Conservation (phyloP, 352 stramenopile genomes). For the Phytopythium helicoides region DNA sequence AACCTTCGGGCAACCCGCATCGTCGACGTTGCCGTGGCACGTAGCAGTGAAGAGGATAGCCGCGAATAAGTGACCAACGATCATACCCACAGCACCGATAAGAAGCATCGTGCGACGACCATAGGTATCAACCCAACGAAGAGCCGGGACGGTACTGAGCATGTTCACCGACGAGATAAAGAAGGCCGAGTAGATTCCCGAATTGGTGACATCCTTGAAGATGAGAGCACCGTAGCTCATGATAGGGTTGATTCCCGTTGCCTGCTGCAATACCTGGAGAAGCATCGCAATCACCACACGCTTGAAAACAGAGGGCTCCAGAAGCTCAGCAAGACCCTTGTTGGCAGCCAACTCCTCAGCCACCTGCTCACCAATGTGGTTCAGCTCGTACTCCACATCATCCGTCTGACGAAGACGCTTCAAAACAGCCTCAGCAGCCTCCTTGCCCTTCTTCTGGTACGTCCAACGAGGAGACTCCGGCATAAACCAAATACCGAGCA, state of each 20-base stretch:
- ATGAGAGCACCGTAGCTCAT: conserved; percentile 36
- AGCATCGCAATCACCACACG: too few relatives aligned
- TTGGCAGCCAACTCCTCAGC: conserved; percentile 23
- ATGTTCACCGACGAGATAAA: conserved; percentile 19
- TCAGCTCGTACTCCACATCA: conserved; percentile 26
- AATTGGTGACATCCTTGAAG: conserved; percentile 33
- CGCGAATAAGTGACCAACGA: conserved; percentile 26
- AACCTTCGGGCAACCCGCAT: too few relatives aligned
- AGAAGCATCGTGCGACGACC: conserved; percentile 28
- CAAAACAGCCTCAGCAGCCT: too few relatives aligned
- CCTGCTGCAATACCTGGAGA: too few relatives aligned
- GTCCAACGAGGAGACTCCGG: too few relatives aligned
- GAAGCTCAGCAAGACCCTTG: too few relatives aligned
- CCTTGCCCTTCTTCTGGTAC: too few relatives aligned
- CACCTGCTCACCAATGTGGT: conserved; percentile 34
- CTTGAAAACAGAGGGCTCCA: conserved; percentile 16
- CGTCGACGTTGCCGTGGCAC: conserved; percentile 24
- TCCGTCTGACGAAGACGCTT: too few relatives aligned
- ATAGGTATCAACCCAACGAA: conserved; percentile 29
- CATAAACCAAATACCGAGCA: too few relatives aligned
- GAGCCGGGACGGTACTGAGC: conserved; percentile 26
- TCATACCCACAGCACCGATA: conserved; percentile 31
- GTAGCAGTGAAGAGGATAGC: conserved; percentile 30
- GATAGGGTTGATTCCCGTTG: too few relatives aligned
- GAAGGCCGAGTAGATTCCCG: conserved; percentile 21